Evolutionary conservation across 2,329 filamentous ascomycete genomes (phyloP).

Genomic region (Penicillium sp.): DNA sequence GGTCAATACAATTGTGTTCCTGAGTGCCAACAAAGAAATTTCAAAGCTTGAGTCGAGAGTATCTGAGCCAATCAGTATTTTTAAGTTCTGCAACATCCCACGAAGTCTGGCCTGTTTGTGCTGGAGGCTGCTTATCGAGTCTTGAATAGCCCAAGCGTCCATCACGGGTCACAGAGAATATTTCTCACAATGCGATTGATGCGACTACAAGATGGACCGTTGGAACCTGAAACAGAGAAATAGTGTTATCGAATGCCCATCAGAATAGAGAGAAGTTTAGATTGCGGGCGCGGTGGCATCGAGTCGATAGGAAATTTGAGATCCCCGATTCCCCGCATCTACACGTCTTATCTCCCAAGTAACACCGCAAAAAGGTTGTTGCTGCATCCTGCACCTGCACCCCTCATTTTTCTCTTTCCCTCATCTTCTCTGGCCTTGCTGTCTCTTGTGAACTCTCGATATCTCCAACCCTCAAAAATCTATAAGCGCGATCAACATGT

Average conservation of each 20-base stretch:
- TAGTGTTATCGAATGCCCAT: neutral
- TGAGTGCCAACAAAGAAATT: neutral
- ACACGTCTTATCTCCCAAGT: constrained; percentile 11
- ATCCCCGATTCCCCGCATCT: constrained; percentile 10
- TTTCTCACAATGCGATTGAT: neutral
- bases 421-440: neutral
- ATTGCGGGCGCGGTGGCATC: neutral
- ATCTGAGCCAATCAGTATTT: too few relatives aligned
- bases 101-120: too few relatives aligned
- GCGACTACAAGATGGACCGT: neutral
- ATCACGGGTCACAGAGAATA: neutral
- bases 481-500: constrained; percentile 13
- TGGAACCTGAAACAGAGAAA: neutral
- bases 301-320: neutral
- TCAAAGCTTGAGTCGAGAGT: too few relatives aligned
- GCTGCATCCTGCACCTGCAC: neutral
- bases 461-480: neutral
- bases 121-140: too few relatives aligned
- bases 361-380: neutral
- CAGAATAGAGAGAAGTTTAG: neutral
- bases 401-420: neutral
- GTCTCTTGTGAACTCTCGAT: neutral
- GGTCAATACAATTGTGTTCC: neutral
- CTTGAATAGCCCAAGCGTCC: too few relatives aligned
- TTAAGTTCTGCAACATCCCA: neutral